Evolutionary conservation across 2,329 filamentous ascomycete genomes (phyloP), one percentile per base, ranked within the genome.

Genomic region (Beauveria caledonica): DNA sequence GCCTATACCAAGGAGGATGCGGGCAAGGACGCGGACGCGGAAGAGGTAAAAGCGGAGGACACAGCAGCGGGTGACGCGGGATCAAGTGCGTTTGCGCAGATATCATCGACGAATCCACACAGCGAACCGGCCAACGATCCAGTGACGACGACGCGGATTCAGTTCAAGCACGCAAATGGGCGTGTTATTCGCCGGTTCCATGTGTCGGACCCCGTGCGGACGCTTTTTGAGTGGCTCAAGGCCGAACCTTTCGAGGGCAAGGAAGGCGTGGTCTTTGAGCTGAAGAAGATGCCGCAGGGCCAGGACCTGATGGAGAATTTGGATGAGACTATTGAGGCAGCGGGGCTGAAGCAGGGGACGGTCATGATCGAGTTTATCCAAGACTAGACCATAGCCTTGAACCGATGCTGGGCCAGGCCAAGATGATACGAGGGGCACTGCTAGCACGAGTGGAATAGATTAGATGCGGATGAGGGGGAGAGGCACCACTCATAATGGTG

Each of bases 151-250:
- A 97, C 93, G 3, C 86, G 93, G 55, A 95, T 99, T 66, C 94
- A 97, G 71, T 96, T 99, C 76, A 84, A 90, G 62, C 89, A 96
- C 68, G 86, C 92, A 1, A 87, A 84, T 11, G 92, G 92, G 1
- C 86, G 93, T 19, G 83, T 96, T 10, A 92, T 99, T 62, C 87
- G 92, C 33, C 85, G 90, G n/a, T 99, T 99, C 74, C 78, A 80
- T 10, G 74, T 92, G 3, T 73, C 83, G 15, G 94, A 99, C 61
- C 79, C 83, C 1, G 92, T 99, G 13, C 82, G 85, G 60, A 85
- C 90, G 13, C 86, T 99, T 50, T 99, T 93, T 73, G 94, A 99
- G 76, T 99, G 92, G 91, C 85, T 99, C 65, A 99, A 97, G 77
- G 88, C 92, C 0, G 86, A 88, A 62, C 90, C 92, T 1, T 74